Base-by-base conservation (phyloP, 2,329 filamentous ascomycete genomes). In the Fusarium siculi region DNA sequence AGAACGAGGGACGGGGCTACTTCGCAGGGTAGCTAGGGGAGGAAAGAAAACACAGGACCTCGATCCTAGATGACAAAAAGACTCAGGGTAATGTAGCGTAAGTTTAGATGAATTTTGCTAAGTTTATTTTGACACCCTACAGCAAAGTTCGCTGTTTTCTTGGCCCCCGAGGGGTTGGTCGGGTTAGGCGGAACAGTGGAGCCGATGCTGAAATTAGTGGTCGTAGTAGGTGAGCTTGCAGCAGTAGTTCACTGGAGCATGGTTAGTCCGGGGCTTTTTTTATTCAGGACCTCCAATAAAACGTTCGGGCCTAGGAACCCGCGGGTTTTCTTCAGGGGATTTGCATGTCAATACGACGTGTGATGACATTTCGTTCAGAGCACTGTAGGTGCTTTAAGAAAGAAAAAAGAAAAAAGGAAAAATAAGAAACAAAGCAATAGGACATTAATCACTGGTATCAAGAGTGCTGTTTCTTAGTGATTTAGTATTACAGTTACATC, bases 251-350 rank as follows among this genome's bases (percentile, higher is more conserved):
- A 47, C 71, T 73, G 70, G 70, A 74, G 58, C 58, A 71, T 68
- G 60, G 58, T 72, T 71, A 75, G 72, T 76, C 74, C 74, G 70
- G 68, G 70, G 67, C 3, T 21, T n/a, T 65, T 63, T 67, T 30
- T 53, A 46, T 70, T 61, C 63, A 74, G 65, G 60, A 63, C 50
- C 59, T 55, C 42, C 56, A 66, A 40, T 36, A 34, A 23, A 68
- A 63, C 64, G 66, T 44, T 55, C 58, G 54, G 44, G 40, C n/a
- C 28, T 34, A 32, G 39, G 34, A 36, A 46, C 44, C 44, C 57
- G 25, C 37, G 63, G 57, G 70, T 61, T 49, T 60, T 59, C 46
- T 59, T 68, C 69, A 73, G 64, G 63, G 30, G 55, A 49, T 46
- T 21, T 53, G 53, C 55, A 40, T 44, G 32, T 56, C 57, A 55